A percentile compares a stretch with the other conserved stretches of the same genome.
These are phyloP conservation scores for Dendrostoma leiphaemia DNA, from an alignment of 2,329 filamentous ascomycete genomes.

Conservation along the genomic window DNA sequence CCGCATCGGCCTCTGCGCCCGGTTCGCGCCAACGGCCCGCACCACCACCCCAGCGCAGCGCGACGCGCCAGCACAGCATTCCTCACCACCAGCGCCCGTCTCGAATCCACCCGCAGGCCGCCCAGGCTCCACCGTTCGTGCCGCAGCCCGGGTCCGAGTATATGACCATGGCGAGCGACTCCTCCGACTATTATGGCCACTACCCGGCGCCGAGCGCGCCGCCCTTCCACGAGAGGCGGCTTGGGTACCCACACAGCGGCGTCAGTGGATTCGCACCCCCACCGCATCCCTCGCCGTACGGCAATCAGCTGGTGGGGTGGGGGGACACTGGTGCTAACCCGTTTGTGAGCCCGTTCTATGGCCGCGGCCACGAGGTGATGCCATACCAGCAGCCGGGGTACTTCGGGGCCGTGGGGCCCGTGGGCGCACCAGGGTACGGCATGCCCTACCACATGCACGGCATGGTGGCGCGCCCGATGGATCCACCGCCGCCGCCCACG, in stretches of 20 bases:
- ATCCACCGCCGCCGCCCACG: conserved; percentile 43
- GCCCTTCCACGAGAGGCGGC: conserved; percentile 30
- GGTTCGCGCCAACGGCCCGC: too few species aligned
- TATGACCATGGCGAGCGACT: conserved; percentile 52
- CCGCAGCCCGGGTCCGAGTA: conserved; percentile 26
- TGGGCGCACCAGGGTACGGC: conserved; percentile 20
- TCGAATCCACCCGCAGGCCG: conserved; percentile 18
- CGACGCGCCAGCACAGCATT: conserved; percentile 36
- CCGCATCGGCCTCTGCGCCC: conserved; percentile 51
- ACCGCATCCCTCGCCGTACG: conserved; percentile 29
- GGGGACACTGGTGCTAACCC: conserved; percentile 40
- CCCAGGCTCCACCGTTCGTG: conserved; percentile 35
- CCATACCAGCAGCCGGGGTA: conserved; percentile 42
- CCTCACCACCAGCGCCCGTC: conserved; percentile 31
- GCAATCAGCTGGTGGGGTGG: conserved; percentile 48
- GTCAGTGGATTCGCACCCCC: conserved; percentile 40
- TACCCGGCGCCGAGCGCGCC: conserved; percentile 14
- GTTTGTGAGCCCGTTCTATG: conserved; percentile 44
- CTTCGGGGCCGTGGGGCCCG: conserved; percentile 29
- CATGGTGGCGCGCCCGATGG: conserved; percentile 39
- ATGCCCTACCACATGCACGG: conserved; percentile 35
- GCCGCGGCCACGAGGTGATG: conserved; percentile 47
- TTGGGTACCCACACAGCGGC: conserved; percentile 46
- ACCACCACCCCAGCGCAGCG: conserved; percentile 33
- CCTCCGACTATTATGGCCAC: conserved; percentile 60